Evolutionary conservation across 495 filamentous ascomycete species (phyloP).

Genomic region (Aspergillus cavernicola): DNA sequence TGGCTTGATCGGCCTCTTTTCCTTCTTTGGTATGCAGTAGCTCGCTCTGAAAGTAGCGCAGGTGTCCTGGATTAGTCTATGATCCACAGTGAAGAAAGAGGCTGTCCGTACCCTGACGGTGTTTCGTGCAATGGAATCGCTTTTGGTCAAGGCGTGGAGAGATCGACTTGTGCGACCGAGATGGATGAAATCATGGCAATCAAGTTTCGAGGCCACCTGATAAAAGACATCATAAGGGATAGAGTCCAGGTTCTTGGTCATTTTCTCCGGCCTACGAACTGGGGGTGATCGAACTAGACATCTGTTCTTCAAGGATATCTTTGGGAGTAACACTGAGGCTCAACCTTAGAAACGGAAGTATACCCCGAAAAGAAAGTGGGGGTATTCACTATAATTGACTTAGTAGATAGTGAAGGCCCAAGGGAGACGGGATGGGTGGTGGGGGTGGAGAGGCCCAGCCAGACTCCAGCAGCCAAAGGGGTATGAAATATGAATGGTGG

Average conservation of each 20-base stretch:
- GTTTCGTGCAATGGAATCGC: conserved; percentile 58
- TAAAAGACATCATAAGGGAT: conserved; percentile 65
- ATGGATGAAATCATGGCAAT: conserved; percentile 39
- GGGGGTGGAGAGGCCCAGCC: too few relatives aligned
- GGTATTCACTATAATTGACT: too few relatives aligned
- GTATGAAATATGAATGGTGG: too few relatives aligned
- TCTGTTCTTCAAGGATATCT: not conserved
- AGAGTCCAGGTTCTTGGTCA: conserved; percentile 29
- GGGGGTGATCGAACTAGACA: conserved; percentile 8
- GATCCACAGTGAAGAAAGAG: not conserved
- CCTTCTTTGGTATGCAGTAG: conserved; percentile 57
- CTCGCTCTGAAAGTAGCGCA: conserved; percentile 53
- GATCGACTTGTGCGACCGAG: conserved; percentile 49
- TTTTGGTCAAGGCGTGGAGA: conserved; percentile 51
- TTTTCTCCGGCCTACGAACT: conserved; percentile 8
- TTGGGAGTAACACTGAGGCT: conserved; percentile 1
- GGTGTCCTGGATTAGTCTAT: not conserved
- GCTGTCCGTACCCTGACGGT: conserved; percentile 51
- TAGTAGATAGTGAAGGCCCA: too few relatives aligned
- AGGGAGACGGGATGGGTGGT: too few relatives aligned
- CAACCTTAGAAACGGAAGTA: not conserved
- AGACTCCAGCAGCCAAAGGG: too few relatives aligned
- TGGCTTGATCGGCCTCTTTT: conserved; percentile 40
- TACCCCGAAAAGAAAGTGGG: not conserved
- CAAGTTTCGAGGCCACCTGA: conserved; percentile 47